Percentiles rank a stretch among this genome's conserved stretches.
Evolutionary conservation across 495 filamentous ascomycete genomes (phyloP).

Genomic region (Tuber borchii): DNA sequence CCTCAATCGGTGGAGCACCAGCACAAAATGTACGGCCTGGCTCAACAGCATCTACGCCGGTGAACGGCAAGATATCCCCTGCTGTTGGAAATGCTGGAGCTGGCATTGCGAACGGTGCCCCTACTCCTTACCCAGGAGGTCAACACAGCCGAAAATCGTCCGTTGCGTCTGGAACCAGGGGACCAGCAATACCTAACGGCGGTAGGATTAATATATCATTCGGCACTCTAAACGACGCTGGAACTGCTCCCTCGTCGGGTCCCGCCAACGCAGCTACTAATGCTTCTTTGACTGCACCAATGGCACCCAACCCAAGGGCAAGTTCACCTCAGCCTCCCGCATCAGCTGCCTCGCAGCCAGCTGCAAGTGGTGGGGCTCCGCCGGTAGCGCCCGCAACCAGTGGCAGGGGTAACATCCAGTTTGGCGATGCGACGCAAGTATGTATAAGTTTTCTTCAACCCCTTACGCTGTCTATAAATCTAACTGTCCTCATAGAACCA

Average conservation of each 20-base stretch:
- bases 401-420: constrained; percentile 25
- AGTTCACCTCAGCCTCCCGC: constrained; percentile 40
- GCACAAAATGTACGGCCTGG: constrained; percentile 41
- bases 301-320: constrained; percentile 38
- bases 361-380: constrained; percentile 35
- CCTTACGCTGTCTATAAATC: not conserved
- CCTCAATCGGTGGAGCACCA: constrained; percentile 33
- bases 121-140: constrained; percentile 28
- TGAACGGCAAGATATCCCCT: constrained; percentile 41
- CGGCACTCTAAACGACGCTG: constrained; percentile 34
- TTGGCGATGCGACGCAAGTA: constrained; percentile 38
- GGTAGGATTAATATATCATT: constrained; percentile 38
- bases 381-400: constrained; percentile 24
- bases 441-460: not conserved
- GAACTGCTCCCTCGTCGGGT: constrained; percentile 34
- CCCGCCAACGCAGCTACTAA: constrained; percentile 36
- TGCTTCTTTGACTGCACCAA: constrained; percentile 41
- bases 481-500: constrained; percentile 14
- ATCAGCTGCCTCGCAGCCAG: constrained; percentile 38
- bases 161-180: constrained; percentile 39
- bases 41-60: constrained; percentile 38
- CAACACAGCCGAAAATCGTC: constrained; percentile 40
- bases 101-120: constrained; percentile 32
- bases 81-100: constrained; percentile 39
- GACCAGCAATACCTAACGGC: constrained; percentile 41